phyloP scores from a whole-genome alignment of 2,329 filamentous ascomycete genomes.

The Penicillium digitatum region DNA sequence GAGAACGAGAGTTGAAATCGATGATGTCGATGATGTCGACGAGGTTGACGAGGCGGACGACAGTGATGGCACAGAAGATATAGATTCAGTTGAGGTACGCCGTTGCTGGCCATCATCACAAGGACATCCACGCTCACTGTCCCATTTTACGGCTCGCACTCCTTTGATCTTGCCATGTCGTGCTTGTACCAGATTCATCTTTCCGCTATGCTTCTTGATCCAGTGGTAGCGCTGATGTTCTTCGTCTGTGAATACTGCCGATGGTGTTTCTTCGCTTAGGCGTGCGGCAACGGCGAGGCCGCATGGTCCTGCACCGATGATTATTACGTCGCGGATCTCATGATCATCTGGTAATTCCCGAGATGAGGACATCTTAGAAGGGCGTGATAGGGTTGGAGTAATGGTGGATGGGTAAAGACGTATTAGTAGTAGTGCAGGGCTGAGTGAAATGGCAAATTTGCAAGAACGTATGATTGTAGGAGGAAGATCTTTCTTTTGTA shows the following conservation, averaged over 20 bases:
- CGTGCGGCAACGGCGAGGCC: constrained; percentile 70
- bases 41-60: constrained; percentile 10
- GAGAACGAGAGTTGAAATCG: constrained; percentile 57
- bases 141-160: constrained; percentile 30
- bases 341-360: not conserved
- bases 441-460: not conserved
- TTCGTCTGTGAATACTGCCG: constrained; percentile 76
- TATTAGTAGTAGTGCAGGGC: not conserved
- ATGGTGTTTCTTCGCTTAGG: constrained; percentile 67
- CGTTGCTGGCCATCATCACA: constrained; percentile 7
- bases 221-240: constrained; percentile 79
- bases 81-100: constrained; percentile 17
- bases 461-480: not conserved
- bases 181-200: constrained; percentile 48
- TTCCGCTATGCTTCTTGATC: constrained; percentile 62
- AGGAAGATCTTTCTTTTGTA: not conserved
- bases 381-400: not conserved
- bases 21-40: constrained; percentile 14
- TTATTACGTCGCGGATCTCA: constrained; percentile 57
- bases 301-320: constrained; percentile 70
- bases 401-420: not conserved
- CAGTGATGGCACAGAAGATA: constrained; percentile 23
- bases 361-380: constrained; percentile 5
- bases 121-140: constrained; percentile 11
- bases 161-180: constrained; percentile 27